Percentiles rank a stretch among this genome's conserved stretches.
phyloP scores from a whole-genome alignment of 345 rosid species.

The Passiflora organensis region DNA sequence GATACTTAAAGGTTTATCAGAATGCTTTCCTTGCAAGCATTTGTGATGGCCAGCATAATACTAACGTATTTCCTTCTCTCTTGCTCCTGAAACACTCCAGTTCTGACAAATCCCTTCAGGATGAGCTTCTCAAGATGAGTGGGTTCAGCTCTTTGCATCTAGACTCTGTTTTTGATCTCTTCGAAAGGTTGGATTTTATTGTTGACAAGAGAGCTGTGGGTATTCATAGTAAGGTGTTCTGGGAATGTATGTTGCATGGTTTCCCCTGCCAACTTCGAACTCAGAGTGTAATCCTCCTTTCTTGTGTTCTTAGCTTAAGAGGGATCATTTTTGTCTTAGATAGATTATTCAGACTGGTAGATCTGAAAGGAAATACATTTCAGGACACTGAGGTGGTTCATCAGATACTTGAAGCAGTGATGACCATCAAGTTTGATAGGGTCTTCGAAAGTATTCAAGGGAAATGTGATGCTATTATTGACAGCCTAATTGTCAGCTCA shows the following conservation, averaged over 20 bases:
- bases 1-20: conserved; percentile 48
- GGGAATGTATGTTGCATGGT: conserved; percentile 87
- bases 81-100: conserved; percentile 73
- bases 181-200: conserved; percentile 46
- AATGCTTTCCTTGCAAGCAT: conserved; percentile 70
- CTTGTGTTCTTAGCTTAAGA: conserved; percentile 66
- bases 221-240: conserved; percentile 52
- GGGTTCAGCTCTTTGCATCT: conserved; percentile 44
- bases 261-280: conserved; percentile 58
- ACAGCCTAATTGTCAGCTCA: conserved; percentile 38
- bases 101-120: conserved; percentile 57
- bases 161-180: conserved; percentile 48
- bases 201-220: conserved; percentile 61
- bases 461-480: conserved; percentile 62
- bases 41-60: conserved; percentile 35
- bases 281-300: conserved; percentile 63
- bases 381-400: conserved; percentile 40
- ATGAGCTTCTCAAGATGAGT: conserved; percentile 59
- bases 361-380: conserved; percentile 31
- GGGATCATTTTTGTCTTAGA: conserved; percentile 51
- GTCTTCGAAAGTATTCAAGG: conserved; percentile 61
- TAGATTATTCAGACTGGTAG: conserved; percentile 50
- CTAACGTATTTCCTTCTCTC: conserved; percentile 42
- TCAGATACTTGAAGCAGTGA: conserved; percentile 59
- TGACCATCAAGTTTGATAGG: conserved; percentile 65